Base-by-base conservation (phyloP, 441 rosid species). In the Gossypium gossypioides region DNA sequence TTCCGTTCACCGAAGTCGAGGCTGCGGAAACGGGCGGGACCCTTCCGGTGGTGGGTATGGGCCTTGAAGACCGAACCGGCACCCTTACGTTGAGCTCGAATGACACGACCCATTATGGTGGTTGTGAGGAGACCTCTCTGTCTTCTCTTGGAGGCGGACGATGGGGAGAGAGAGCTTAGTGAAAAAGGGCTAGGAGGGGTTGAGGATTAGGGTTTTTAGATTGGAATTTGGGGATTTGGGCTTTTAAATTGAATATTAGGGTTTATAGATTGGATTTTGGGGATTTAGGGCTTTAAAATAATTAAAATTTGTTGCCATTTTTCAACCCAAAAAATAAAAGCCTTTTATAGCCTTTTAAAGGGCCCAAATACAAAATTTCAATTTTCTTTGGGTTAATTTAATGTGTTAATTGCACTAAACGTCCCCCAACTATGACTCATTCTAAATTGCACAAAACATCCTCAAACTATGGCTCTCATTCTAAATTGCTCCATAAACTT, bases 1-100 rank as follows among this genome's bases (percentile, higher is more conserved):
- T 90, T 84, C 27, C 92, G 87, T 80, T 88, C 92, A 13, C 96
- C 91, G 62, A 81, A 86, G 37, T 88, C 96, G 40, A 90, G 90
- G 74, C 87, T 80, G 9, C 93, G 89, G 84, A 90, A 90, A 15
- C 89, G 82, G 18, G 96, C 96, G 1, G 96, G 89, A 1, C 93
- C 96, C 78, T 90, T 90, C 32, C 93, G 93, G 84, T 87, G 93
- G 84, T 88, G 93, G 69, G 96, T 89, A 77, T 89, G 92, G 29
- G 96, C 82, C 77, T 85, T 89, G 88, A 89, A 90, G 69, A 90
- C 91, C n/a, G 93, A 86, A 4, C 96, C 96, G 1, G 96, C 87
- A 69, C 96, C 90, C 85, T 90, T 90, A 75, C 96, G 86, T 54
- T 90, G 96, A 32, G 91, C 93, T 19, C 96, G 79, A 70, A 88